phyloP scores from a whole-genome alignment of 2,329 filamentous ascomycete genomes.

The Dactylellina drechsleri region DNA sequence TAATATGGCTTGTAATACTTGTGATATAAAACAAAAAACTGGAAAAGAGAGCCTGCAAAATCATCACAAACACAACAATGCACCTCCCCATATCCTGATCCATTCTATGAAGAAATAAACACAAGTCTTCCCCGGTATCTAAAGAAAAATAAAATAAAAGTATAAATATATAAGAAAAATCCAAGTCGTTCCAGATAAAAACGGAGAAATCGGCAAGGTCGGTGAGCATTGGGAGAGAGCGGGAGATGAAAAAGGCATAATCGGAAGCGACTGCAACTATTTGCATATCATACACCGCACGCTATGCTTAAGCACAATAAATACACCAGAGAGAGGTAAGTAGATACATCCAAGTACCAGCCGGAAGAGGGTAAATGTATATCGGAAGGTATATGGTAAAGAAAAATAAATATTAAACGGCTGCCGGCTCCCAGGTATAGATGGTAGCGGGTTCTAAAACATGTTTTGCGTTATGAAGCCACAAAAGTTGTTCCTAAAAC shows the following conservation, averaged over 20 bases:
- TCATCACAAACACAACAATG: conserved; percentile 19
- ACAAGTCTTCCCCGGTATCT: conserved; percentile 44
- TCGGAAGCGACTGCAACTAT: conserved; percentile 52
- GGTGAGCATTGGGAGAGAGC: conserved; percentile 2
- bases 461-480: conserved; percentile 57
- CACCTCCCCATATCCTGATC: conserved; percentile 43
- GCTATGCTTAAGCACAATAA: conserved; percentile 54
- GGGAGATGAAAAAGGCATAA: conserved; percentile 19
- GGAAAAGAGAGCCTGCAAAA: conserved; percentile 56
- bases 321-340: conserved; percentile 44
- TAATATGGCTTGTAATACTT: conserved; percentile 56
- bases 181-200: conserved; percentile 10
- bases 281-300: conserved; percentile 55
- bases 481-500: conserved; percentile 57
- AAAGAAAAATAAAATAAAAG: conserved; percentile 35
- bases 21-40: conserved; percentile 56
- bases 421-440: conserved; percentile 55
- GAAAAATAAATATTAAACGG: conserved; percentile 46
- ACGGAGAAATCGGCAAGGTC: conserved; percentile 22
- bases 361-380: conserved; percentile 11
- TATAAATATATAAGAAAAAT: conserved; percentile 1
- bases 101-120: conserved; percentile 42
- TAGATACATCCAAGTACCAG: conserved; percentile 28
- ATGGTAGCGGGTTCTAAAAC: conserved; percentile 7
- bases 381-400: conserved; percentile 19